phyloP scores from a whole-genome alignment of 2,329 filamentous ascomycete genomes.

The Calonectria montana region DNA sequence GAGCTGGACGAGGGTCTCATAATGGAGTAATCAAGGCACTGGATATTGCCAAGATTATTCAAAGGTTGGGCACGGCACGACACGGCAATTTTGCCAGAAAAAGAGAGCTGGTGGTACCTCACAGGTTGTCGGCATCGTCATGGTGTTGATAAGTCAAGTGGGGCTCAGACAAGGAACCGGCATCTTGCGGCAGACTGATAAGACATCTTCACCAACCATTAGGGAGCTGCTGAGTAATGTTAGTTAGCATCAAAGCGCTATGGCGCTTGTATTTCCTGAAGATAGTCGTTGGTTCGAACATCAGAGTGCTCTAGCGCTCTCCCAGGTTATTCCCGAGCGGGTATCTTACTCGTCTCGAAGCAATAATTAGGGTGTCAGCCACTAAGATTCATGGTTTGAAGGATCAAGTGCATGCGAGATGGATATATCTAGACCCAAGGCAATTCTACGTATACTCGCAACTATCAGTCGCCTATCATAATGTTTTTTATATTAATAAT shows the following conservation, averaged over 20 bases:
- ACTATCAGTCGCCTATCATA: no score
- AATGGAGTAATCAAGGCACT: background rate
- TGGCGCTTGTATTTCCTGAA: background rate
- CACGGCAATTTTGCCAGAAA: background rate
- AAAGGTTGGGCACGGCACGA: no score
- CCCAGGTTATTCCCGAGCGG: background rate
- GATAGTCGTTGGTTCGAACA: background rate
- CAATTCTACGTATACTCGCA: no score
- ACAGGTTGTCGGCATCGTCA: background rate
- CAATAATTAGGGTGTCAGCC: no score
- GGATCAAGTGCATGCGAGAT: no score
- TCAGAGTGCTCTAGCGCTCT: background rate
- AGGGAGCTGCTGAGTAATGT: background rate
- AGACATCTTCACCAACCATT: background rate
- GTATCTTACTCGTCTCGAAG: background rate
- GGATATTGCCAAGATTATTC: background rate
- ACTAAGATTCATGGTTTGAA: no score
- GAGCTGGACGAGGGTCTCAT: background rate
- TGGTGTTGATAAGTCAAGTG: conserved; percentile 7
- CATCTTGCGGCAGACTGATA: conserved; percentile 2
- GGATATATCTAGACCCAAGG: no score
- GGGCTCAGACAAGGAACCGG: background rate
- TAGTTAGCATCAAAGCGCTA: background rate
- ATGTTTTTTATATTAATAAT: no score
- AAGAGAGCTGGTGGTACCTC: background rate